These are phyloP conservation scores for Fusarium cicatricum DNA, from an alignment of 2,329 filamentous ascomycete genomes.

Conservation along the genomic window DNA sequence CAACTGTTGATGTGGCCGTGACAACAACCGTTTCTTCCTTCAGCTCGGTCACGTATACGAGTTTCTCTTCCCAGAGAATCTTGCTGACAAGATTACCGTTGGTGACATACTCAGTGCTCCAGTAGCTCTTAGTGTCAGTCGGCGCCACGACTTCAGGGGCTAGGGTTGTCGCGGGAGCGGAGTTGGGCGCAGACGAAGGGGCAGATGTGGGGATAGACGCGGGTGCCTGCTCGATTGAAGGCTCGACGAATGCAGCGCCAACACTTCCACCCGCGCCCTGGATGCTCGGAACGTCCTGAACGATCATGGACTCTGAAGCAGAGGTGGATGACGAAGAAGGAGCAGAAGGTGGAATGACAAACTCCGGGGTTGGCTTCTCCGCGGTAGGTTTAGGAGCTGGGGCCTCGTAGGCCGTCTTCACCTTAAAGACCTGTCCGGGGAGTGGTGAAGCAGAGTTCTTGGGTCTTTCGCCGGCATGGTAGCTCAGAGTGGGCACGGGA, in stretches of 20 bases:
- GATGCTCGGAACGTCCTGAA: conserved; percentile 17
- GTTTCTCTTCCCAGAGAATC: conserved; percentile 64
- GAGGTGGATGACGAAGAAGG: conserved; percentile 7
- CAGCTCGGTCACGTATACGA: conserved; percentile 61
- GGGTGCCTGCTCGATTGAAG: conserved; percentile 12
- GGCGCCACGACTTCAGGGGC: conserved; percentile 36
- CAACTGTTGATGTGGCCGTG: conserved; percentile 46
- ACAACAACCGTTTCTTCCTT: conserved; percentile 53
- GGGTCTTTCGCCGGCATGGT: conserved; percentile 48
- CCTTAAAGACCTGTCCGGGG: conserved; percentile 56
- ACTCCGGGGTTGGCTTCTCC: conserved; percentile 11
- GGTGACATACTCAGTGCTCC: conserved; percentile 63
- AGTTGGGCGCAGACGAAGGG: neutral
- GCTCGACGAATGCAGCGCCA: conserved; percentile 20
- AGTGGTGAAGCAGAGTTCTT: conserved; percentile 46
- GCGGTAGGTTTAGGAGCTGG: conserved; percentile 26
- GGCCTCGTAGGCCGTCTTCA: conserved; percentile 36
- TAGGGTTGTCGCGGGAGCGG: conserved; percentile 35
- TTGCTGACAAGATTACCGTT: conserved; percentile 60
- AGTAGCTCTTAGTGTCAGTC: conserved; percentile 48
- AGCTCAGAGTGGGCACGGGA: conserved; percentile 43
- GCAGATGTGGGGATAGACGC: neutral
- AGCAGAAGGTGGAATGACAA: no score
- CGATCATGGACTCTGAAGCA: conserved; percentile 9
- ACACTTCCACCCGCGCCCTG: conserved; percentile 17